These are phyloP conservation scores for Yarrowia sp. DNA, from an alignment of 805 yeast genomes.

Conservation along the genomic window DNA sequence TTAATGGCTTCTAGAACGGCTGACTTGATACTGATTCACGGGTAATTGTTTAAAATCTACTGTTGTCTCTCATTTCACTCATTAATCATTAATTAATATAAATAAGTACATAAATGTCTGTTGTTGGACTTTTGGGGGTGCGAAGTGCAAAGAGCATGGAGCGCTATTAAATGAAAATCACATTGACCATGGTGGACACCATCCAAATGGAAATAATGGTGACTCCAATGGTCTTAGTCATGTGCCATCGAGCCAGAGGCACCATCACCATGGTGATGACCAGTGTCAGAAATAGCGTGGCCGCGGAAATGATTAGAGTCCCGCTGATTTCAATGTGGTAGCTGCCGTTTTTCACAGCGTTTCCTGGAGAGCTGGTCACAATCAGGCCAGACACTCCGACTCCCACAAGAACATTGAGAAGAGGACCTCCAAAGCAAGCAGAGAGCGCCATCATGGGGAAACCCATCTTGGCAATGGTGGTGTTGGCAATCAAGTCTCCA, in stretches of 20 bases:
- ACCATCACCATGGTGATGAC: slow-evolving; percentile 43
- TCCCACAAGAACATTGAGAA: slow-evolving; percentile 73
- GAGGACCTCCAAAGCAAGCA: slow-evolving; percentile 93
- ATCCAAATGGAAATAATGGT: slow-evolving; percentile 46
- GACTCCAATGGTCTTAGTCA: slow-evolving; percentile 44
- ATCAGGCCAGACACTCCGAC: slow-evolving; percentile 72
- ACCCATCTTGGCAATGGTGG: slow-evolving; percentile 77
- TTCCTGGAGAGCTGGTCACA: slow-evolving; percentile 36
- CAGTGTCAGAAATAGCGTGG: slow-evolving; percentile 44
- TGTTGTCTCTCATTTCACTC: not conserved
- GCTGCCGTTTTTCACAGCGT: slow-evolving; percentile 26
- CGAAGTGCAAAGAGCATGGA: not conserved
- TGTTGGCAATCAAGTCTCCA: slow-evolving; percentile 83
- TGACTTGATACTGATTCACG: too few species aligned
- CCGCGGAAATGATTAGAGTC: slow-evolving; percentile 45
- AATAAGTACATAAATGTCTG: slow-evolving; percentile 16
- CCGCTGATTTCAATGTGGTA: slow-evolving; percentile 41
- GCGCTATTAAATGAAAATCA: slow-evolving; percentile 27
- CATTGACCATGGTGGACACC: slow-evolving; percentile 41
- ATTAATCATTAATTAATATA: slow-evolving; percentile 8
- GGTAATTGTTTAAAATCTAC: not conserved
- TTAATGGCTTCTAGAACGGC: too few species aligned
- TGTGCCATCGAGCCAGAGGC: slow-evolving; percentile 46
- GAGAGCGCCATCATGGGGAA: slow-evolving; percentile 88
- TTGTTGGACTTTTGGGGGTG: not conserved